Conservation (phyloP, 805 yeast species). For the Sugiyamaella qingdaonensis region DNA sequence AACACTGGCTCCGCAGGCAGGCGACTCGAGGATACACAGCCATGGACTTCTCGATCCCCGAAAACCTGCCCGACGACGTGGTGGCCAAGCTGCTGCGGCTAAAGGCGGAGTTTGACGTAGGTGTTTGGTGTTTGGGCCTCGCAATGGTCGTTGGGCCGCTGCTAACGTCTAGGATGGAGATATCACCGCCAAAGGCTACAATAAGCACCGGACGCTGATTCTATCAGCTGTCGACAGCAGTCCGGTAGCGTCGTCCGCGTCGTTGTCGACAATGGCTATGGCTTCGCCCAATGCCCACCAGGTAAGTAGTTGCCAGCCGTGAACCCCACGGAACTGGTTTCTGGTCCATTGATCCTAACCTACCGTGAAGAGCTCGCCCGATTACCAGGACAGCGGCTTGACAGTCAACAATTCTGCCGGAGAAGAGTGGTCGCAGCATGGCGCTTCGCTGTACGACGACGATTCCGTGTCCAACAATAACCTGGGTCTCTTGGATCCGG, state of each 20-base stretch:
- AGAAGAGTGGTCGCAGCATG: slow-evolving; percentile 10
- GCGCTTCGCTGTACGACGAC: slow-evolving; percentile 7
- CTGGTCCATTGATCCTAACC: background rate
- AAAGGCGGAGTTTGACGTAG: slow-evolving; percentile 43
- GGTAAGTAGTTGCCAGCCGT: background rate
- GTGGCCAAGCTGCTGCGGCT: slow-evolving; percentile 41
- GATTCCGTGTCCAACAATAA: background rate
- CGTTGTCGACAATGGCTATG: slow-evolving; percentile 7
- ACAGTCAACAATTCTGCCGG: background rate
- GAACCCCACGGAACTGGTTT: too few relatives aligned
- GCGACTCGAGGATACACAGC: background rate
- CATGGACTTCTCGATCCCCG: slow-evolving; percentile 50
- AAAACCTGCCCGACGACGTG: slow-evolving; percentile 35
- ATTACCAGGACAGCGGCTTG: background rate
- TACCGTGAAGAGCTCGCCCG: slow-evolving; percentile 1
- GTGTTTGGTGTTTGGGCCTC: background rate
- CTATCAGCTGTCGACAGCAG: slow-evolving; percentile 22
- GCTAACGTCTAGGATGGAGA: slow-evolving; percentile 50
- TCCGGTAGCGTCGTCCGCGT: slow-evolving; percentile 11
- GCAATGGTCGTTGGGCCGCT: background rate
- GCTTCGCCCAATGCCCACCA: slow-evolving; percentile 5
- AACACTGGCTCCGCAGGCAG: background rate
- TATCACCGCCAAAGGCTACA: slow-evolving; percentile 68
- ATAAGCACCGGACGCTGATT: slow-evolving; percentile 49
- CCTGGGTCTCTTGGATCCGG: background rate